Percentiles rank a stretch among this genome's conserved stretches.
Evolutionary conservation across 352 stramenopile genomes (phyloP).

Genomic region (Blastocystis sp.): DNA sequence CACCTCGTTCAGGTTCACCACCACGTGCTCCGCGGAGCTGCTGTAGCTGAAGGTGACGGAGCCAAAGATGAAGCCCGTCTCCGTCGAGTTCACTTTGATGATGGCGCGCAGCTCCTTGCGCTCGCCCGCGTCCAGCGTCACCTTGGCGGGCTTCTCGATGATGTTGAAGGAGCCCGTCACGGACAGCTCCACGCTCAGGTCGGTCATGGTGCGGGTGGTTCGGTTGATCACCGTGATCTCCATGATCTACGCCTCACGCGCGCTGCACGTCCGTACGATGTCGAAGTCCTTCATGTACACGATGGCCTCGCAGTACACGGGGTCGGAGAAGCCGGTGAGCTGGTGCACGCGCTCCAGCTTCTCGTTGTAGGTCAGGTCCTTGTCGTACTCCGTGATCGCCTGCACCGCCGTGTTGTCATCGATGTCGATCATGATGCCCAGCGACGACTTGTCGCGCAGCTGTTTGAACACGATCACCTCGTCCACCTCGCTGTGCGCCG

Average conservation of each 20-base stretch:
- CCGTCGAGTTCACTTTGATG: constrained; percentile 99
- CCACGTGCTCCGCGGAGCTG: constrained; percentile 90
- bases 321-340: constrained; percentile 96
- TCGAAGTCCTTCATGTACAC: constrained; percentile 99
- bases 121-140: constrained; percentile 94
- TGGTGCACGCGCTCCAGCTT: constrained; percentile 94
- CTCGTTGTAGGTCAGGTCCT: constrained; percentile 70
- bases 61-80: constrained; percentile 99
- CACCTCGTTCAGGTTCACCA: constrained; percentile 99
- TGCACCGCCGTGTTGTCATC: constrained; percentile 91
- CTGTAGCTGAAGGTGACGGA: constrained; percentile 98
- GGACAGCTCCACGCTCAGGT: constrained; percentile 95
- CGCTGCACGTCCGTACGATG: constrained; percentile 80
- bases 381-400: constrained; percentile 51
- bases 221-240: constrained; percentile 98
- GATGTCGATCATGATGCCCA: constrained; percentile 83
- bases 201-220: constrained; percentile 93
- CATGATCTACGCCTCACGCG: constrained; percentile 68
- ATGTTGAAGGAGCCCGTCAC: constrained; percentile 99
- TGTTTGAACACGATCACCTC: constrained; percentile 69
- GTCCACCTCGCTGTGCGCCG: constrained; percentile 46
- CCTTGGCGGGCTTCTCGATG: constrained; percentile 91
- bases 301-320: constrained; percentile 96
- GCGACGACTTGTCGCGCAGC: constrained; percentile 66
- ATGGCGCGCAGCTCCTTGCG: constrained; percentile 91